phyloP scores from a whole-genome alignment of 2,329 filamentous ascomycete species.

The Scytalidium lignicola region DNA sequence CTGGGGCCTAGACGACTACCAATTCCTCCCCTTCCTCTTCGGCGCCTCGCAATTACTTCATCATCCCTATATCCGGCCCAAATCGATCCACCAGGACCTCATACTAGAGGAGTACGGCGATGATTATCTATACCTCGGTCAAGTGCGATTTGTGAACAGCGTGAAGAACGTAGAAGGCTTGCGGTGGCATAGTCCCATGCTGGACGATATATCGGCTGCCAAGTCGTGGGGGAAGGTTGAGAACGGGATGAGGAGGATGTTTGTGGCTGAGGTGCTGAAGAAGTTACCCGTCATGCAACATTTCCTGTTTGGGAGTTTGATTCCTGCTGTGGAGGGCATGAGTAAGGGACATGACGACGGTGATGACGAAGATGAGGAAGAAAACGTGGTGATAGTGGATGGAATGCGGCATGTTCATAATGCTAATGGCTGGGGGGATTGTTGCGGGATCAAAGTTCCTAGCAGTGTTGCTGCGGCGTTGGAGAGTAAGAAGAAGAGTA shows the following conservation, averaged over 20 bases:
- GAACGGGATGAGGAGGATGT: constrained; percentile 94
- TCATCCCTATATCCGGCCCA: constrained; percentile 74
- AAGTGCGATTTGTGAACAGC: constrained; percentile 89
- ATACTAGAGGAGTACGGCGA: constrained; percentile 79
- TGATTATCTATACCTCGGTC: constrained; percentile 87
- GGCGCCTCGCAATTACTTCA: constrained; percentile 84
- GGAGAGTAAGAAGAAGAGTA: constrained; percentile 74
- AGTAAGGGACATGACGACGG: constrained; percentile 55
- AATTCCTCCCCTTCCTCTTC: constrained; percentile 93
- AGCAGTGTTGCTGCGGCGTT: constrained; percentile 87
- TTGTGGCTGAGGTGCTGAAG: constrained; percentile 82
- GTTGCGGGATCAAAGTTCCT: constrained; percentile 95
- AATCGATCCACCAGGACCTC: constrained; percentile 81
- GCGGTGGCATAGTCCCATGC: constrained; percentile 96
- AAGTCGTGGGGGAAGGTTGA: constrained; percentile 92
- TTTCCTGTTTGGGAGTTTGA: constrained; percentile 84
- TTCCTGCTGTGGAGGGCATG: constrained; percentile 81
- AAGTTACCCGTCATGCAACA: constrained; percentile 99
- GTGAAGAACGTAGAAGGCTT: constrained; percentile 94
- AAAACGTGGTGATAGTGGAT: constrained; percentile 59
- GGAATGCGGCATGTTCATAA: constrained; percentile 68
- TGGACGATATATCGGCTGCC: constrained; percentile 91
- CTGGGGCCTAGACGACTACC: constrained; percentile 97
- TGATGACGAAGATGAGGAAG: constrained; percentile 48
- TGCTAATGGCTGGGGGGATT: constrained; percentile 81